Evolutionary conservation across 2,329 filamentous ascomycete genomes (phyloP), one percentile per base, ranked within the genome.

Genomic region (Aureobasidium sp.): DNA sequence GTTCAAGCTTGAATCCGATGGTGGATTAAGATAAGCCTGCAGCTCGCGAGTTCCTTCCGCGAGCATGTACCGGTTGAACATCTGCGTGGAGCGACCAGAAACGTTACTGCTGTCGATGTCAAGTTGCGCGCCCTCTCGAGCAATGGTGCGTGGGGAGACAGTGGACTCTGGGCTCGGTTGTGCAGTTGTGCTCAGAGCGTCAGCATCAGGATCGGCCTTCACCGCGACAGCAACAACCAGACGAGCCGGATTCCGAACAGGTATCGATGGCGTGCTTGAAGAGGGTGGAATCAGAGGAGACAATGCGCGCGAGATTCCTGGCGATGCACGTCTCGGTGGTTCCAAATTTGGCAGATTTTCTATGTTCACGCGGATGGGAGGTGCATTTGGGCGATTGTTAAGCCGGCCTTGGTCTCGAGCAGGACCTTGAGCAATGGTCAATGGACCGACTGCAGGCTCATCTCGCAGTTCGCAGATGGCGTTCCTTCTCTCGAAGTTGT

Each of bases 21-120:
- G 6, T 19, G 27, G 27, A 3, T 51, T 37, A 5, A 51, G 37
- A 14, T 51, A 51, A 14, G 48, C 48, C 21, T 41, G 48, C 25
- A 51, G n/a, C 29, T 51, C 48, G 14, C 48, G 37, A 19, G 21
- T 41, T 6, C 48, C 48, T 32, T 35, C 35, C 12, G 48, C 41
- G 19, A 40, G 35, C 48, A 51, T 40, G 22, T 51, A 37, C 37
- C 41, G 48, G 8, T 40, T 41, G 21, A 51, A 51, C 34, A 49
- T 30, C 22, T 49, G 45, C 10, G 45, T 35, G 8, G 48, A 40
- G 19, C 25, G 48, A 29, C 35, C 35, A 32, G 48, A 51, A 34
- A 39, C 45, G 7, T 34, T 39, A 10, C n/a, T 27, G 17, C 30
- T 16, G 25, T 25, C 16, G 16, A 29, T 12, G 16, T 1, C 10